These are phyloP conservation scores for Pulveroboletus ravenelii DNA, from an alignment of 768 basidiomycete species.

Conservation along the genomic window DNA sequence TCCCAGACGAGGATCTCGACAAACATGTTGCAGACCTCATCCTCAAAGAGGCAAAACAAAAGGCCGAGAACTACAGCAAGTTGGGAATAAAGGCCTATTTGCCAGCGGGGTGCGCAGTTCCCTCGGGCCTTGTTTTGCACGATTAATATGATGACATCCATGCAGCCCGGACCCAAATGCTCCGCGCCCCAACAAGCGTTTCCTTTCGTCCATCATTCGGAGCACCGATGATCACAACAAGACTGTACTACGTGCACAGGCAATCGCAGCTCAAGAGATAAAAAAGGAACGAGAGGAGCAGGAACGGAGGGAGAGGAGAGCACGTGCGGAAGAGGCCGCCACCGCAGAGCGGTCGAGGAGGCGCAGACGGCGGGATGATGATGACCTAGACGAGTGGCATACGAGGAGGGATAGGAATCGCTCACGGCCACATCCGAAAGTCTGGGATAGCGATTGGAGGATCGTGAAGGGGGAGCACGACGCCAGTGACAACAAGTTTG, in stretches of 20 bases:
- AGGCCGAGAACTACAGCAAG: constrained; percentile 74
- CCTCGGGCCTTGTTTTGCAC: neutral
- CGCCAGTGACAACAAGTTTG: constrained; percentile 33
- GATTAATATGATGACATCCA: neutral
- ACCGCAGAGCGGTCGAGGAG: constrained; percentile 56
- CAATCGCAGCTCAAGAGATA: constrained; percentile 66
- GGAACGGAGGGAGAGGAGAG: constrained; percentile 55
- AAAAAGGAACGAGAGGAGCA: constrained; percentile 63
- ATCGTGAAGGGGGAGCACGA: constrained; percentile 39
- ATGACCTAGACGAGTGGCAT: constrained; percentile 28
- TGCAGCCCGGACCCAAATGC: constrained; percentile 63
- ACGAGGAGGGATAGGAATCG: constrained; percentile 42
- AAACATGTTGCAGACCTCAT: constrained; percentile 88
- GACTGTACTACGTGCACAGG: constrained; percentile 71
- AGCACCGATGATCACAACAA: constrained; percentile 96
- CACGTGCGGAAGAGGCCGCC: constrained; percentile 72
- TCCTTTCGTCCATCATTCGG: constrained; percentile 79
- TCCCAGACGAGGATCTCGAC: constrained; percentile 85
- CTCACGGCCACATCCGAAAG: constrained; percentile 38
- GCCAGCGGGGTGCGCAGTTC: constrained; percentile 44
- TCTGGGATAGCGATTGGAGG: constrained; percentile 43
- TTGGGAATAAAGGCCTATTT: constrained; percentile 79
- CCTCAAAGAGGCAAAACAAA: constrained; percentile 88
- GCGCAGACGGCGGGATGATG: constrained; percentile 30
- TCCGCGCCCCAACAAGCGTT: constrained; percentile 79